phyloP scores from a whole-genome alignment of 75 land plant genomes.

The Sequoiadendron giganteum region DNA sequence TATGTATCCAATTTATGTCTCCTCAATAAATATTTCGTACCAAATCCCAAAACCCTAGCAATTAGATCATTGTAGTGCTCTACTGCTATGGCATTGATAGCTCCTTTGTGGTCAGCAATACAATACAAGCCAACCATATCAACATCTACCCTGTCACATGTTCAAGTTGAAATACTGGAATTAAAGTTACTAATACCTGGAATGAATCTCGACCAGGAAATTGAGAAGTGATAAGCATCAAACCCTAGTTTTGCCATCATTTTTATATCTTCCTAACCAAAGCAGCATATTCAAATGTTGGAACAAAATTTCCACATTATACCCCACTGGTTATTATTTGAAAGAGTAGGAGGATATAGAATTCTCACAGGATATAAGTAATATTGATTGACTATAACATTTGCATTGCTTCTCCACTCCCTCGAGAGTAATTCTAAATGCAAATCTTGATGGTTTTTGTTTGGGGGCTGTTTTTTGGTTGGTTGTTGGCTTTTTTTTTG shows the following conservation, averaged over 20 bases:
- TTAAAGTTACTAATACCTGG: background rate
- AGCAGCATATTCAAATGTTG: background rate
- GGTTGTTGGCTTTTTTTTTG: too few relatives aligned
- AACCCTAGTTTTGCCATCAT: constrained; percentile 12
- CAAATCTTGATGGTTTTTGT: too few relatives aligned
- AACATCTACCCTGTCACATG: background rate
- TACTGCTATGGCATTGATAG: background rate
- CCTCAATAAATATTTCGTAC: background rate
- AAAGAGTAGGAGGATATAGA: background rate
- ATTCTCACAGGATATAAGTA: background rate
- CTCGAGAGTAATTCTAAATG: too few relatives aligned
- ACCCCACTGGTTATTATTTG: too few relatives aligned
- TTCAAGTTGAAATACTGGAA: background rate
- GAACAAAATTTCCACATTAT: background rate
- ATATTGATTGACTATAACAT: background rate
- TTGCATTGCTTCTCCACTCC: too few relatives aligned
- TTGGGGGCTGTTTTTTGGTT: too few relatives aligned
- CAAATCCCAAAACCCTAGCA: background rate
- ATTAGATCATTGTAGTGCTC: constrained; percentile 17
- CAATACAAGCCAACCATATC: background rate
- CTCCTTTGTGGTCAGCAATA: background rate
- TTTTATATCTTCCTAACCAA: constrained; percentile 15
- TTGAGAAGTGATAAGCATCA: constrained; percentile 14
- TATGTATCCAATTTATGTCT: background rate
- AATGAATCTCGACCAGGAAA: constrained; percentile 13